Base-by-base conservation (phyloP, 495 filamentous ascomycete species). In the Melanomma pulvis-pyrius region DNA sequence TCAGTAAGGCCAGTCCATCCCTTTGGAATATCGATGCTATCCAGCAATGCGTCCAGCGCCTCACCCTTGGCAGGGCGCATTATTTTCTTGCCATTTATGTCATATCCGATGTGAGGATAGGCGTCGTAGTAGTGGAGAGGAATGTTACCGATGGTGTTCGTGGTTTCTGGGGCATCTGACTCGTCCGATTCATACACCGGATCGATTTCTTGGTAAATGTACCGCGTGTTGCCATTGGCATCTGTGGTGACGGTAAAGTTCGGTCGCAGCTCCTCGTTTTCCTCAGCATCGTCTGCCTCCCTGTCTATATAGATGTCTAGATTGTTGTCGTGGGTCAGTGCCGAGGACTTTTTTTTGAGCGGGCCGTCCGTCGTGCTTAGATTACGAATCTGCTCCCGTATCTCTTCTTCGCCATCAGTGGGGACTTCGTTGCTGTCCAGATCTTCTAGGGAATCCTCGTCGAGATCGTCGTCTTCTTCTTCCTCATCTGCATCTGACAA, bases 61-160 rank as follows among this genome's bases (percentile, higher is more conserved):
- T 96, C 89, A 34, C 94, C 94, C 73, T 92, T 92, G 30, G 94
- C 94, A 1, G 94, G 94, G 50, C 94, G 90, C 87, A 96, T 88
- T 60, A 98, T 96, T 77, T 91, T 96, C 82, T 92, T 97, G 76
- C 94, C 94, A 79, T 98, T 96, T 77, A 98, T 97, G 74, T 97
- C 90, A 77, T 98, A 98, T 46, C 94, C 94, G 75, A 98, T 97
- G 76, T 98, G 94, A 58, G 96, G 94, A 74, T 97, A 98, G 49
- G 90, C 88, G 74, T 98, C 93, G 82, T 98, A 98, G 79, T 96
- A 97, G 28, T 88, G 88, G 21, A 98, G 77, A 13, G 93, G 92
- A 64, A 98, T 98, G 74, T 98, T 83, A 61, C 94, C 94, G 74
- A 98, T 96, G 3, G 94, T 97, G 75, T 98, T 98, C 13, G 80